These are phyloP conservation scores for Hymenoscyphus repandus DNA, from an alignment of 2,329 filamentous ascomycete species.

Conservation along the genomic window DNA sequence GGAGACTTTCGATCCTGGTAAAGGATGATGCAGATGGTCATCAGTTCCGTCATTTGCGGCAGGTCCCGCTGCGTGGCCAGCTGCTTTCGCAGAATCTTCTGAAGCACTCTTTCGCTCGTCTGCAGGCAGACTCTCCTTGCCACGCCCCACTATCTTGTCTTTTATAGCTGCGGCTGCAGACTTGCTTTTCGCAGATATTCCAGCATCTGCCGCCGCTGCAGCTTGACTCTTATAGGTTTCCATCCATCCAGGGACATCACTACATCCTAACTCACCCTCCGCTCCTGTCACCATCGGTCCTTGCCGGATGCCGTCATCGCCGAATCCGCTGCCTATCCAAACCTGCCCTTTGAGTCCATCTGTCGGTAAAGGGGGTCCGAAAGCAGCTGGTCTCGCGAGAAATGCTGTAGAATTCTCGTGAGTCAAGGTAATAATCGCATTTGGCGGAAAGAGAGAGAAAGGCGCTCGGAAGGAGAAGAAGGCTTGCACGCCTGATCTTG, in stretches of 20 bases:
- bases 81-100: conserved; percentile 15
- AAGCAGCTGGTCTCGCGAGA: conserved; percentile 85
- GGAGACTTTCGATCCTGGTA: conserved; percentile 34
- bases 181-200: conserved; percentile 19
- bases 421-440: conserved; percentile 90
- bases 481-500: conserved; percentile 42
- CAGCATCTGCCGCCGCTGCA: conserved; percentile 14
- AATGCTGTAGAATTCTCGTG: conserved; percentile 99
- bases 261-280: conserved; percentile 88
- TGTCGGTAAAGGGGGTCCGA: conserved; percentile 72
- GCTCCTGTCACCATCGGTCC: conserved; percentile 46
- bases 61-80: conserved; percentile 21
- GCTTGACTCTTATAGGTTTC: conserved; percentile 45
- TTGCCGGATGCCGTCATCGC: conserved; percentile 65
- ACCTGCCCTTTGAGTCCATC: conserved; percentile 81
- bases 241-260: conserved; percentile 86
- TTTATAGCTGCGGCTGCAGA: conserved; percentile 34
- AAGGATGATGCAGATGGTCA: conserved; percentile 66
- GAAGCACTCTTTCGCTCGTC: conserved; percentile 21
- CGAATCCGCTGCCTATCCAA: conserved; percentile 91
- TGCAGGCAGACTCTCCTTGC: conserved; percentile 26
- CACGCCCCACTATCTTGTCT: conserved; percentile 36
- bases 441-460: conserved; percentile 87
- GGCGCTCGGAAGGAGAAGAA: conserved; percentile 70
- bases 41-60: conserved; percentile 71